Evolutionary conservation across 805 yeast species (phyloP).

Genomic region (Wickerhamiella shivajii): DNA sequence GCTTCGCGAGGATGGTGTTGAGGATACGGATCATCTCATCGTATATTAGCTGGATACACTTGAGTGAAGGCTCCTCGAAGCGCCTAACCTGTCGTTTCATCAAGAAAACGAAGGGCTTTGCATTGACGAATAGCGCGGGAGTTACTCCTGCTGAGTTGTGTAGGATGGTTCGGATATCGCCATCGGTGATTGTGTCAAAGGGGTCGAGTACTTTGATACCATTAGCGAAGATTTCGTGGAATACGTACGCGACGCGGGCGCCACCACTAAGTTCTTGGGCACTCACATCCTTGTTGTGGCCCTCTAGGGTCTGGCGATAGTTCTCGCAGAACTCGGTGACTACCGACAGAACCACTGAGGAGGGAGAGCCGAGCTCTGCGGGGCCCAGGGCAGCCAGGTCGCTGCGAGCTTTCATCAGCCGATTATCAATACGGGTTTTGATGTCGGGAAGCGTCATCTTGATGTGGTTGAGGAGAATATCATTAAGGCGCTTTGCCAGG

Average conservation of each 20-base stretch:
- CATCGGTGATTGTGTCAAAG: conserved; percentile 87
- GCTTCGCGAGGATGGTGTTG: conserved; percentile 67
- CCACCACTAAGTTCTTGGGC: conserved; percentile 91
- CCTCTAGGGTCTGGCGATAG: conserved; percentile 79
- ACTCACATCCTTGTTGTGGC: conserved; percentile 82
- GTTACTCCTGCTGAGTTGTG: conserved; percentile 94
- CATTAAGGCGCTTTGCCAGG: conserved; percentile 81
- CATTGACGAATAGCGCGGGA: conserved; percentile 91
- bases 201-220: conserved; percentile 91
- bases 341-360: conserved; percentile 76
- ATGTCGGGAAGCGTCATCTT: conserved; percentile 83
- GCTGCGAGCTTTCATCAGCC: conserved; percentile 67
- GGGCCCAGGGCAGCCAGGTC: conserved; percentile 73
- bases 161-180: conserved; percentile 91
- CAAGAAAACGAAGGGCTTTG: conserved; percentile 89
- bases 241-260: conserved; percentile 93
- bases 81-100: conserved; percentile 85
- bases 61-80: conserved; percentile 83
- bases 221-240: conserved; percentile 90
- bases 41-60: conserved; percentile 81
- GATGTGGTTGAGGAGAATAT: conserved; percentile 81
- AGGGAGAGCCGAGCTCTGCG: conserved; percentile 65
- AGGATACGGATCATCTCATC: conserved; percentile 90
- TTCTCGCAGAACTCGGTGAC: conserved; percentile 92
- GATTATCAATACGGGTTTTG: conserved; percentile 74